Evolutionary conservation across 768 basidiomycete genomes (phyloP), one percentile per base, ranked within the genome.

Genomic region (Chalciporus piperatus): DNA sequence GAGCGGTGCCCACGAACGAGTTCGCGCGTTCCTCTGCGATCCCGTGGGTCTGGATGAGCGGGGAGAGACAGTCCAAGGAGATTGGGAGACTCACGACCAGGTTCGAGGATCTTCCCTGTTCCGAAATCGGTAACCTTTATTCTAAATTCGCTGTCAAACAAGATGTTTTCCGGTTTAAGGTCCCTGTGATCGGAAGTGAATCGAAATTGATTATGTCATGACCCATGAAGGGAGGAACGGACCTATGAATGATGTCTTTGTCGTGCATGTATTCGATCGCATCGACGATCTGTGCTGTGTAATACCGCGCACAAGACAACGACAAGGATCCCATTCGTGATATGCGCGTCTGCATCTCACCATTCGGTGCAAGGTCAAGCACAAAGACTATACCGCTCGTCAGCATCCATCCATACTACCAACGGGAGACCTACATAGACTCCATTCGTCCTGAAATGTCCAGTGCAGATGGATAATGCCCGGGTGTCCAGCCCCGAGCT

Each of bases 91-190:
- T 61, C 49, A 84, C 84, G 69, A 46, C 73, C 75, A 19, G 76
- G 64, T 54, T 85, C 82, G 30, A 85, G 71, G 55, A 89, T 74
- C 70, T 89, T 89, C 17, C 92, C 92, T 4, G 92, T 95, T 6
- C 97, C 97, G 69, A 98, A 98, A 68, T 99, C 97, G 14, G 93
- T 91, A n/a, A 99, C 81, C 69, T 93, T 96, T 64, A 97, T 83
- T 48, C 92, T 84, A 71, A 86, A 89, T 14, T 84, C 79, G 32
- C 80, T 80, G 59, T 96, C 93, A n/a, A 99, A 76, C 9, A 99
- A 76, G 27, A 98, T 76, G 66, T 98, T 98, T 69, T 89, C 89
- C 10, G 89, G 89, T 66, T 91, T 90, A 28, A 91, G 76, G 64
- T 91, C 88, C 50, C 84, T 85, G 66, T 13, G 44, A 52, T 40